Evolutionary conservation across 2,329 filamentous ascomycete genomes (phyloP), one percentile per base, ranked within the genome.

Genomic region (Trichoderma cornu-damae): DNA sequence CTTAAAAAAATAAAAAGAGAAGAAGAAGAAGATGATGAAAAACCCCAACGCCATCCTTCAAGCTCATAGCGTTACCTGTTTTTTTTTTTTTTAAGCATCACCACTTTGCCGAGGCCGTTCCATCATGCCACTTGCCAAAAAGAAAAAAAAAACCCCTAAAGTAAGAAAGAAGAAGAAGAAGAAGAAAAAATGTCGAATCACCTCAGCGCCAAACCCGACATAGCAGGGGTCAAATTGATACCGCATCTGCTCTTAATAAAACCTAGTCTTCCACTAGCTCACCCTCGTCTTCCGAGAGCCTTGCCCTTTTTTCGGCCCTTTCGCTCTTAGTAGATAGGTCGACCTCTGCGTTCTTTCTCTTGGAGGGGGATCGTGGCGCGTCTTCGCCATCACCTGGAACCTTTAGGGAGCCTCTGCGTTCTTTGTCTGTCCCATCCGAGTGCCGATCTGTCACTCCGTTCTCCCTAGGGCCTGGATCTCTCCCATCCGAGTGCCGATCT

Each of bases 261-360:
- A 7, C 34, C 60, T 57, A 70, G 34, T 71, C 68, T 59, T 75
- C 73, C 30, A 73, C 64, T 35, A 79, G 70, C 62, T 79, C 77
- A 30, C 77, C 77, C 59, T 79, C 77, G 48, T 79, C 77, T 55
- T 77, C 74, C 0, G 75, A 78, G 26, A 77, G 66, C 50, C 72
- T 72, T 47, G 71, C 71, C n/a, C 75, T 70, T 60, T 79, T 79
- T 60, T 73, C 71, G 1, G 72, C 72, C 22, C 72, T 68, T 22
- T 67, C 71, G 32, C 72, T 72, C 2, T 69, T 67, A 0, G 59
- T 60, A 11, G 65, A 57, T 2, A 67, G 64, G 26, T 72, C 68
- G 4, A 65, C 64, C 11, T 76, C 75, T 6, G 69, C 57, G 3
- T 72, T 73, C 60, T 76, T 77, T 52, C 77, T 68, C 62, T 79